Percentiles rank a stretch among this genome's conserved stretches.
Evolutionary conservation across 1,284 basidiomycete genomes (phyloP).

Genomic region (Entoloma clypeatum): DNA sequence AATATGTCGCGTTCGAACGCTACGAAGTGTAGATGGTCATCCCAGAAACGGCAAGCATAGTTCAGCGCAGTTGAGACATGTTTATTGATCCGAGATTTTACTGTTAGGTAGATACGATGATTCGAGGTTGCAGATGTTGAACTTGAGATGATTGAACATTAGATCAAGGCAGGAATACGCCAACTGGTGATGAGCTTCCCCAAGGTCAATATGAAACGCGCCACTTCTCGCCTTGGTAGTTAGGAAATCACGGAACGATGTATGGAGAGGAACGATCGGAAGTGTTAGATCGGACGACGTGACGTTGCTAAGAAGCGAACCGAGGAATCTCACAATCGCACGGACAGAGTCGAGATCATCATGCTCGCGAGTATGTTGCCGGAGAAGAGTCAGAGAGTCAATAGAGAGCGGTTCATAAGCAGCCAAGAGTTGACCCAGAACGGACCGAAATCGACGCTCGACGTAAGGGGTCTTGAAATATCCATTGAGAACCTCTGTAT

Average conservation of each 20-base stretch:
- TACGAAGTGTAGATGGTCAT: conserved; percentile 18
- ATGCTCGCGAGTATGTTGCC: background rate
- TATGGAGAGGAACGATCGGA: conserved; percentile 15
- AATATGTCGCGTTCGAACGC: background rate
- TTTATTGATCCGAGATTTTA: conserved; percentile 15
- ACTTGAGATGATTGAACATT: conserved; percentile 23
- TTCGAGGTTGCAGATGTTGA: conserved; percentile 30
- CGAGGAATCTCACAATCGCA: conserved; percentile 13
- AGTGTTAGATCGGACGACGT: conserved; percentile 3
- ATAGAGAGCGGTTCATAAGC: conserved; percentile 16
- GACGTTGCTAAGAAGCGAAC: conserved; percentile 14
- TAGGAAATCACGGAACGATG: conserved; percentile 21
- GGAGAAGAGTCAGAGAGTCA: conserved; percentile 3
- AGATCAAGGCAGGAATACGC: conserved; percentile 11
- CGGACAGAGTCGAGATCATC: conserved; percentile 4
- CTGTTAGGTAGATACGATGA: conserved; percentile 24
- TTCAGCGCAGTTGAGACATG: conserved; percentile 20
- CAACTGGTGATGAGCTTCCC: conserved; percentile 9
- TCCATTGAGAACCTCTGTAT: conserved; percentile 9
- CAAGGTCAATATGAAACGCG: conserved; percentile 10
- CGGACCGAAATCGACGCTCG: conserved; percentile 11
- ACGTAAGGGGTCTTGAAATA: conserved; percentile 4
- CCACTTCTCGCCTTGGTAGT: conserved; percentile 10
- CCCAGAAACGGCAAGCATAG: conserved; percentile 26
- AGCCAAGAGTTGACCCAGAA: conserved; percentile 18